Conservation (phyloP, 176 grass and related monocot genomes). For the Calamus simplicifolius region DNA sequence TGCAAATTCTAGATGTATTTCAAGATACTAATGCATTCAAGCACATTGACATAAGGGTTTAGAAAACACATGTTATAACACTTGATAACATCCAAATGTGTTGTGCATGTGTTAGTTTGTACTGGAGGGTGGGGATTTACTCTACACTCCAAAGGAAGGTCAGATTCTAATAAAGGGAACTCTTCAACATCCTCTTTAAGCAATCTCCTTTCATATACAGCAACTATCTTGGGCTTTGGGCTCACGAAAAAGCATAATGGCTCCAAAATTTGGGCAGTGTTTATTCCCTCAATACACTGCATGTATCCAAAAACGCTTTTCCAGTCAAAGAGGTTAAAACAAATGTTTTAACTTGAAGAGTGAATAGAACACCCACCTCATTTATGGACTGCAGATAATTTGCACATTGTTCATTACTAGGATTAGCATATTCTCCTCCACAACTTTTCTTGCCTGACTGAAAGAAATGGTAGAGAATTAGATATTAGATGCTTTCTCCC, state of each 20-base stretch:
- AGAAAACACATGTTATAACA: no score
- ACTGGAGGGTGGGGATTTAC: conserved; percentile 11
- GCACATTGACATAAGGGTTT: no score
- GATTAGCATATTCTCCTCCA: conserved; percentile 28
- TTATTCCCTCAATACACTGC: conserved; percentile 6
- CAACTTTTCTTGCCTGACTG: conserved; percentile 29
- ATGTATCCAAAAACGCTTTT: background rate
- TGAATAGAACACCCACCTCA: background rate
- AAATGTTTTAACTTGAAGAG: no score
- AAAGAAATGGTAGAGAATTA: no score
- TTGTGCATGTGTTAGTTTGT: no score
- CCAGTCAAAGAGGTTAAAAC: no score
- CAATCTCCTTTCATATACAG: conserved; percentile 1
- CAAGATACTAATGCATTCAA: no score
- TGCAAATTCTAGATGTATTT: no score
- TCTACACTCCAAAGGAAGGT: conserved; percentile 24
- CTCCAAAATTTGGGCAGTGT: conserved; percentile 21
- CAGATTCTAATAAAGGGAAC: background rate
- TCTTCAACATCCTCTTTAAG: conserved; percentile 7
- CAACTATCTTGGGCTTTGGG: background rate
- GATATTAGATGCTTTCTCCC: no score
- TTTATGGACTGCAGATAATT: conserved; percentile 24
- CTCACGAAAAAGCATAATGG: conserved; percentile 2
- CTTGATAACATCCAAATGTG: no score
- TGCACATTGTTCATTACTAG: conserved; percentile 38